A percentile compares a stretch with the other conserved stretches of the same genome.
These are phyloP conservation scores for Sphaerobolus stellatus DNA, from an alignment of 1,284 basidiomycete species.

Conservation along the genomic window DNA sequence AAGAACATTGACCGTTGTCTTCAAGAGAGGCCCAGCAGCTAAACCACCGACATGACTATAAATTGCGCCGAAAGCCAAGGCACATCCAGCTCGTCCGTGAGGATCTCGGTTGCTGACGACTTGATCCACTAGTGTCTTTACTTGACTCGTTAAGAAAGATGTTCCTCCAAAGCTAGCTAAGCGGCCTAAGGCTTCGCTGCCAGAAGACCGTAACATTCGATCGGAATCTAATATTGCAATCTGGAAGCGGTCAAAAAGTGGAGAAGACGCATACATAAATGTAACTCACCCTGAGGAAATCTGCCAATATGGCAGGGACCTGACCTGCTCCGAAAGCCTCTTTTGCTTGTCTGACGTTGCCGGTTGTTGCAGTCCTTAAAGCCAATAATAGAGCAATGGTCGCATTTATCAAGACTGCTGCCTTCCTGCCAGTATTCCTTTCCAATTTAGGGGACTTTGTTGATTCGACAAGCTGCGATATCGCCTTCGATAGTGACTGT, in stretches of 20 bases:
- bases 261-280: background rate
- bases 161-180: constrained; percentile 84
- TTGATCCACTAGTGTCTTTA: constrained; percentile 91
- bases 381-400: constrained; percentile 79
- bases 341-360: constrained; percentile 53
- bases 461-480: constrained; percentile 72
- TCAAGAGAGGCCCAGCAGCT: constrained; percentile 90
- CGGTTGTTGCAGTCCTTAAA: constrained; percentile 59
- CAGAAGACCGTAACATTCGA: constrained; percentile 69
- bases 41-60: constrained; percentile 92
- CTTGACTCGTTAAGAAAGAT: constrained; percentile 82
- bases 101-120: constrained; percentile 97
- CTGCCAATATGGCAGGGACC: constrained; percentile 67
- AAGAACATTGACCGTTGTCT: constrained; percentile 94
- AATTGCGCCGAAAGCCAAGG: constrained; percentile 91
- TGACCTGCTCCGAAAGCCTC: constrained; percentile 72
- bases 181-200: constrained; percentile 91
- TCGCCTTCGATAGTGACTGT: constrained; percentile 61
- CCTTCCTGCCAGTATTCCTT: constrained; percentile 84
- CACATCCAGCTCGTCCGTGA: constrained; percentile 90
- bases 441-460: constrained; percentile 81
- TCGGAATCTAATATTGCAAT: constrained; percentile 85
- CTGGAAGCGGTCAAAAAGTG: constrained; percentile 36
- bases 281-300: constrained; percentile 72
- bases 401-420: constrained; percentile 84